A percentile compares a stretch with the other conserved stretches of the same genome.
Conservation (phyloP, 345 rosid genomes). For the Ceriops zippeliana region DNA sequence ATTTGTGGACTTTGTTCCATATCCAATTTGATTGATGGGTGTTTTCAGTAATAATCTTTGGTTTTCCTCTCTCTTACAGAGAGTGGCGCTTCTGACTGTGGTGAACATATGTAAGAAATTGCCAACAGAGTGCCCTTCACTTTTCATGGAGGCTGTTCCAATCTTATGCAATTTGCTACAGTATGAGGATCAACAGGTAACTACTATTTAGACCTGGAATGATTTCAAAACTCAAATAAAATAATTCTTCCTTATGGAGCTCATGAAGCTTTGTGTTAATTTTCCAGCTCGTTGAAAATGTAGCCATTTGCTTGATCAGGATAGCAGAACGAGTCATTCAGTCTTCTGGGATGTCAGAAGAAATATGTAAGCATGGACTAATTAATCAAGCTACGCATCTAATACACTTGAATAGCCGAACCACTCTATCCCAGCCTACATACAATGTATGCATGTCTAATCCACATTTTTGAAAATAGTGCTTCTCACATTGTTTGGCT, state of each 20-base stretch:
- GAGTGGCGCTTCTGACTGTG: slow-evolving; percentile 87
- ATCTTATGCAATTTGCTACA: slow-evolving; percentile 79
- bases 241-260: not conserved
- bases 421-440: slow-evolving; percentile 69
- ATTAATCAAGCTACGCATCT: slow-evolving; percentile 62
- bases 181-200: slow-evolving; percentile 83
- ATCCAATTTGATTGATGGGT: not conserved
- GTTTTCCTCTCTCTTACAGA: slow-evolving; percentile 41
- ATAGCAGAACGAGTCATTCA: slow-evolving; percentile 63
- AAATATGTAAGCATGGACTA: slow-evolving; percentile 71
- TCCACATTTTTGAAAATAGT: slow-evolving; percentile 7
- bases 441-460: slow-evolving; percentile 53
- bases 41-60: not conserved
- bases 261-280: slow-evolving; percentile 9
- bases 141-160: slow-evolving; percentile 79
- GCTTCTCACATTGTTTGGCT: slow-evolving; percentile 3
- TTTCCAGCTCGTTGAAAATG: slow-evolving; percentile 85
- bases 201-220: slow-evolving; percentile 1
- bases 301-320: slow-evolving; percentile 72
- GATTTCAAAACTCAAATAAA: not conserved
- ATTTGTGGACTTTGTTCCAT: not conserved
- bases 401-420: slow-evolving; percentile 63
- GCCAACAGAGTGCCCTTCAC: slow-evolving; percentile 55
- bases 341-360: slow-evolving; percentile 66
- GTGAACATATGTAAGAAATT: slow-evolving; percentile 85